Conservation (phyloP, 176 grass and related monocot genomes). For the Oryza glumipatula region DNA sequence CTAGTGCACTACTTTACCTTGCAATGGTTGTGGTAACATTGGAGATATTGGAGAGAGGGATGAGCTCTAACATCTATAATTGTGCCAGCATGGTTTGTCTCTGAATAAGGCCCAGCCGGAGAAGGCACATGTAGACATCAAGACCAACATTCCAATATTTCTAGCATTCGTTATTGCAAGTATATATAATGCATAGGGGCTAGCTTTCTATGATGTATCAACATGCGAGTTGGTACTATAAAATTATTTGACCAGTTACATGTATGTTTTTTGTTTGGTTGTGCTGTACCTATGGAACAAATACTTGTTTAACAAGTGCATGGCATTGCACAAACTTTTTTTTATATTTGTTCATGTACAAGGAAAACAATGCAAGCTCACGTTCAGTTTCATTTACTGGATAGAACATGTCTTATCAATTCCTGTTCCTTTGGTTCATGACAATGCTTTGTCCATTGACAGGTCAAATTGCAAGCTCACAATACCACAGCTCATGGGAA, state of each 20-base stretch:
- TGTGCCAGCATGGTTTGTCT: neutral
- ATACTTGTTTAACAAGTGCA: slow-evolving; percentile 16
- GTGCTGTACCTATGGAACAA: neutral
- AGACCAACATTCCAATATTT: slow-evolving; percentile 1
- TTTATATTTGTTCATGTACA: neutral
- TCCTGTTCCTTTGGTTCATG: slow-evolving; percentile 5
- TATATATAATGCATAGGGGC: neutral
- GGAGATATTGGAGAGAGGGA: slow-evolving; percentile 2
- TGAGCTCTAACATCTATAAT: slow-evolving; percentile 3
- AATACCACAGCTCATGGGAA: slow-evolving; percentile 80
- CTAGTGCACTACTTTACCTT: neutral
- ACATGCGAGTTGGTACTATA: neutral
- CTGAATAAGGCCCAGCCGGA: neutral
- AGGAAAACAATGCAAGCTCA: neutral
- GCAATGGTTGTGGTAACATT: neutral
- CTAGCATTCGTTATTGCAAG: slow-evolving; percentile 11
- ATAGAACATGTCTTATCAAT: slow-evolving; percentile 7
- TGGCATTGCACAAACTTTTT: neutral
- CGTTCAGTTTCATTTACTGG: neutral
- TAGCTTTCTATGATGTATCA: neutral
- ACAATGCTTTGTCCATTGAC: slow-evolving; percentile 19
- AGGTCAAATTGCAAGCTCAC: slow-evolving; percentile 98
- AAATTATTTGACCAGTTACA: neutral
- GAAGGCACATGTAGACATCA: neutral
- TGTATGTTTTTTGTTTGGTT: slow-evolving; percentile 6